These are phyloP conservation scores for Auriscalpium microsporum DNA, from an alignment of 768 basidiomycete species.

Conservation along the genomic window DNA sequence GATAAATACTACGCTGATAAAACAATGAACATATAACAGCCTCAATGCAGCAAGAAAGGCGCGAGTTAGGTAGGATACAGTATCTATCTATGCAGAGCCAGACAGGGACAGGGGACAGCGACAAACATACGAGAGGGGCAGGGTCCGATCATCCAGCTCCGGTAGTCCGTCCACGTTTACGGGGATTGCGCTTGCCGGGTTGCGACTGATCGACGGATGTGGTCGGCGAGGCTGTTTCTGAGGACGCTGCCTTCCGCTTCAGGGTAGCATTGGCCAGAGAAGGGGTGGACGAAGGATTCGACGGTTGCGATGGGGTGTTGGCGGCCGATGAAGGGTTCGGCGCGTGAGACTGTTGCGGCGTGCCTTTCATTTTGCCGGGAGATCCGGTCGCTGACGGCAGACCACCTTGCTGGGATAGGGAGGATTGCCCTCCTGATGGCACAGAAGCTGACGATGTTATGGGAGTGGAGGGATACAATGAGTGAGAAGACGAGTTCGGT, in stretches of 20 bases:
- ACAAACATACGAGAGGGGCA: background rate
- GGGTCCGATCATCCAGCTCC: constrained; percentile 30
- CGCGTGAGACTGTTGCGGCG: constrained; percentile 13
- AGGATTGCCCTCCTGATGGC: constrained; percentile 34
- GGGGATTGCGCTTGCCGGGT: constrained; percentile 39
- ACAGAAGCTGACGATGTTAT: constrained; percentile 10
- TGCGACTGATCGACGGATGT: constrained; percentile 38
- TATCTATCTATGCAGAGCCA: constrained; percentile 3
- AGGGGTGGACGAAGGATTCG: constrained; percentile 22
- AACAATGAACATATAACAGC: constrained; percentile 21
- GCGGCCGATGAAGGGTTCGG: constrained; percentile 8
- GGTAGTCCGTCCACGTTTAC: constrained; percentile 48
- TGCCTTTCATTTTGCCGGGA: constrained; percentile 12
- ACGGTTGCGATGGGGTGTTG: background rate
- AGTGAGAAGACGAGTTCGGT: constrained; percentile 1
- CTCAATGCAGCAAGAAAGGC: constrained; percentile 15
- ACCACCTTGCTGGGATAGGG: constrained; percentile 23
- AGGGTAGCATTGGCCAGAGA: constrained; percentile 21
- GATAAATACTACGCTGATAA: constrained; percentile 26
- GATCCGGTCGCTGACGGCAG: constrained; percentile 5
- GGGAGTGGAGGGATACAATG: constrained; percentile 6
- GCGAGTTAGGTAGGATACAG: constrained; percentile 12
- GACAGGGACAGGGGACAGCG: background rate
- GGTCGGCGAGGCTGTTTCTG: constrained; percentile 42
- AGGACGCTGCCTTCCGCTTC: constrained; percentile 26